A percentile compares a stretch with the other conserved stretches of the same genome.
Evolutionary conservation across 352 stramenopile species (phyloP).

Genomic region (Pythium periplocum): DNA sequence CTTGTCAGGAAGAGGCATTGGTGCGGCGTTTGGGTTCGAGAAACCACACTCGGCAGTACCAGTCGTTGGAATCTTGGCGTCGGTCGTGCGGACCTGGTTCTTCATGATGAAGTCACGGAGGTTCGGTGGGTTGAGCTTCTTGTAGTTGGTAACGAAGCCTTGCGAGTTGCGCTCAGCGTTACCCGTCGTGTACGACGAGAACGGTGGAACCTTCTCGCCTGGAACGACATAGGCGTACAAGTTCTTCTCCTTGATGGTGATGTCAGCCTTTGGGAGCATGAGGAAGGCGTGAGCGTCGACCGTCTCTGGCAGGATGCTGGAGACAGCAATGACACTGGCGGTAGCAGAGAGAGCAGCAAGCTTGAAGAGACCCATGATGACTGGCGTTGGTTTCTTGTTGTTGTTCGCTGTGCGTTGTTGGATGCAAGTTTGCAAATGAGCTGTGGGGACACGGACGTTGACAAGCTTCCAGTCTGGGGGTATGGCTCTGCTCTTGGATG

Average conservation of each 20-base stretch:
- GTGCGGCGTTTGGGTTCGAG: conserved; percentile 2
- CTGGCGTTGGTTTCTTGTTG: too few species aligned
- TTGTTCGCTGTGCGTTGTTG: too few species aligned
- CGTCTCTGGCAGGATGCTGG: background rate
- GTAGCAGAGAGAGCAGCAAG: background rate
- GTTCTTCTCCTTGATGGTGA: conserved; percentile 21
- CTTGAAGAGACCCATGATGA: conserved; percentile 2
- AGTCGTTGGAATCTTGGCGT: background rate
- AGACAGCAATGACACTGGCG: conserved; percentile 1
- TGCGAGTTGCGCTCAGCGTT: conserved; percentile 13
- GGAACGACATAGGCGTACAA: conserved; percentile 17
- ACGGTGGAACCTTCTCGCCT: conserved; percentile 7
- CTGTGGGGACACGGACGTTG: too few species aligned
- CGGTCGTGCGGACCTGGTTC: conserved; percentile 2
- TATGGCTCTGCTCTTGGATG: too few species aligned
- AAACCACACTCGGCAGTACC: conserved; percentile 10
- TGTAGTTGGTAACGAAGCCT: conserved; percentile 11
- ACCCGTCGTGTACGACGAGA: conserved; percentile 17
- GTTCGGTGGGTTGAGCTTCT: background rate
- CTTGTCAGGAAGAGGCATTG: conserved; percentile 7
- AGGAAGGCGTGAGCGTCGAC: conserved; percentile 20
- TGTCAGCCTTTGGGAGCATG: conserved; percentile 21
- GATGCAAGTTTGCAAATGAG: too few species aligned
- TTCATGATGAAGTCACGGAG: conserved; percentile 11
- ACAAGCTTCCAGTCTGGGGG: too few species aligned